phyloP scores from a whole-genome alignment of 164 flowering plant species.

The Stephania japonica region DNA sequence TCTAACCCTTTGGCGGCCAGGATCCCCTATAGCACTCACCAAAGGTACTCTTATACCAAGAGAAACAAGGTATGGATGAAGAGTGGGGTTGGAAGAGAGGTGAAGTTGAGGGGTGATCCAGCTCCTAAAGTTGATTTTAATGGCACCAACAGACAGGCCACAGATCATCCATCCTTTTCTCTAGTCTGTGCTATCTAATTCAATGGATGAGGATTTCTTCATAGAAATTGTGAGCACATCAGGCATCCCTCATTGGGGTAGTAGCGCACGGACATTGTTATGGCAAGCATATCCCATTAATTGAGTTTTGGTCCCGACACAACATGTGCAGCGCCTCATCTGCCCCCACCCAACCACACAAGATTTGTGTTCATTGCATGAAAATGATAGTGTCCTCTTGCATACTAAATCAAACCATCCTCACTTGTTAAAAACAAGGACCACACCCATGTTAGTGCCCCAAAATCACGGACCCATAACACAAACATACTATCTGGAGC shows the following conservation, averaged over 20 bases:
- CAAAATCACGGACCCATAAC: too few relatives aligned
- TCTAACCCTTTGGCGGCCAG: too few relatives aligned
- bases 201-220: not conserved
- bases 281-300: not conserved
- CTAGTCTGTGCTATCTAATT: not conserved
- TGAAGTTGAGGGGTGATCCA: not conserved
- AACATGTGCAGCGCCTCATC: slow-evolving; percentile 1
- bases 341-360: not conserved
- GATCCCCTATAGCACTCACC: too few relatives aligned
- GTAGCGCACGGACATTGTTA: not conserved
- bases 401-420: not conserved
- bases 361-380: not conserved
- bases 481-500: too few relatives aligned
- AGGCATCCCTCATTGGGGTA: not conserved
- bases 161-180: slow-evolving; percentile 3
- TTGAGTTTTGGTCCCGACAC: not conserved
- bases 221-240: slow-evolving; percentile 3
- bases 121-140: not conserved
- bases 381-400: not conserved
- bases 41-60: too few relatives aligned
- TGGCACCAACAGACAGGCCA: slow-evolving; percentile 7
- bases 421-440: too few relatives aligned
- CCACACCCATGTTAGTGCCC: too few relatives aligned
- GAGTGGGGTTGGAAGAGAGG: not conserved
- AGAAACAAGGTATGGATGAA: not conserved